phyloP scores from a whole-genome alignment of 2,329 filamentous ascomycete species.

The Penicillium fuscoglaucum region DNA sequence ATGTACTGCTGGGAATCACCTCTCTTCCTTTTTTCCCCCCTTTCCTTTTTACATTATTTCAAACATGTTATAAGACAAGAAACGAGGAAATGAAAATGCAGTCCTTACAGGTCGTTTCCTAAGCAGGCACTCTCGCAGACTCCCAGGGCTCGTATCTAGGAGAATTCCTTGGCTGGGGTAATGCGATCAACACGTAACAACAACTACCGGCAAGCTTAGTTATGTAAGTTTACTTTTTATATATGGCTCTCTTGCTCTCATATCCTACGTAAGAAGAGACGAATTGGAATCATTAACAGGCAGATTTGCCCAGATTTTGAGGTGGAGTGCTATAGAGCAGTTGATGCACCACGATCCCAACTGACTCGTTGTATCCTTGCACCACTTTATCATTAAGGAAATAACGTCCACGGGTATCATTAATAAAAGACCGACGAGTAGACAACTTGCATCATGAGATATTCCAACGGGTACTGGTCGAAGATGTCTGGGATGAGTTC shows the following conservation, averaged over 20 bases:
- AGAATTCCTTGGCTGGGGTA: neutral
- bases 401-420: neutral
- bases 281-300: neutral
- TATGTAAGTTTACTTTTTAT: too few species aligned
- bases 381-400: neutral
- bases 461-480: neutral
- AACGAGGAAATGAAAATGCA: neutral
- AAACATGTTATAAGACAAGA: too few species aligned
- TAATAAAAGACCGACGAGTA: constrained; percentile 6
- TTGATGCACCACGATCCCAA: neutral
- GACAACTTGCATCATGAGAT: constrained; percentile 4
- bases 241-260: too few species aligned
- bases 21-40: too few species aligned
- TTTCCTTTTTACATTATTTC: too few species aligned
- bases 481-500: neutral
- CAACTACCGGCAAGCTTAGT: neutral
- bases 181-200: neutral
- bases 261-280: neutral
- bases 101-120: neutral
- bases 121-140: neutral
- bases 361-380: neutral
- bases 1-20: too few species aligned
- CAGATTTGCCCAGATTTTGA: neutral
- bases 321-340: neutral
- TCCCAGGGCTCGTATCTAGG: neutral